Evolutionary conservation across 805 yeast species (phyloP), one percentile per base, ranked within the genome.

Genomic region (Cyberlindnera misumaiensis): DNA sequence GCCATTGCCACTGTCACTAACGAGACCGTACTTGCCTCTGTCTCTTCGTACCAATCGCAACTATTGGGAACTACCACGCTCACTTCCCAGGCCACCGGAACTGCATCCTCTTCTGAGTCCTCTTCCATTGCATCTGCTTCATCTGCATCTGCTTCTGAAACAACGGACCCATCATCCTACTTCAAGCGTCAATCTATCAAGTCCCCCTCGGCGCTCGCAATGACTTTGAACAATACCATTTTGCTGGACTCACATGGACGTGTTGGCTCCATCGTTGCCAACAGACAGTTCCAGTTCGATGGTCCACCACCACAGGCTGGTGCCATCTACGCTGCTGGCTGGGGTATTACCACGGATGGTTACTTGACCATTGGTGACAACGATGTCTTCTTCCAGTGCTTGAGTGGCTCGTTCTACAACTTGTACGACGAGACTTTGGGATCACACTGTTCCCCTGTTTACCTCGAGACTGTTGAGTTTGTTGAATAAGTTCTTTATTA

Each of bases 301-400:
- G 89, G 89, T 57, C 87, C 87, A 44, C 83, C 85, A 65, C 88
- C 89, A 55, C 90, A 82, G 70, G 85, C 83, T 25, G 84, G 83
- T 62, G 71, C 83, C 41, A 72, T 77, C 58, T 76, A 73, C 58
- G 83, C 85, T 51, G 77, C 73, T 41, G 84, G 85, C 48, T 78
- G 85, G 85, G 58, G 68, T 29, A 57, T 67, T 46, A 60, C 68
- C 39, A 72, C 70, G 46, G 79, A 72, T 18, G 75, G 75, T 60
- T 58, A 64, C 63, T 71, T 81, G 53, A 85, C 85, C 28, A 61
- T 81, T 45, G 88, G 87, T 62, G 62, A 65, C 51, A 53, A 60
- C 30, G 75, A 75, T 42, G 65, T 70, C 35, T 82, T 82, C 70
- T 82, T 72, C 73, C 82, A 80, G 65, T 83, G 90, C 66, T 55